These are phyloP conservation scores for Aquilaria malaccensis DNA, from an alignment of 345 rosid genomes.

Conservation along the genomic window DNA sequence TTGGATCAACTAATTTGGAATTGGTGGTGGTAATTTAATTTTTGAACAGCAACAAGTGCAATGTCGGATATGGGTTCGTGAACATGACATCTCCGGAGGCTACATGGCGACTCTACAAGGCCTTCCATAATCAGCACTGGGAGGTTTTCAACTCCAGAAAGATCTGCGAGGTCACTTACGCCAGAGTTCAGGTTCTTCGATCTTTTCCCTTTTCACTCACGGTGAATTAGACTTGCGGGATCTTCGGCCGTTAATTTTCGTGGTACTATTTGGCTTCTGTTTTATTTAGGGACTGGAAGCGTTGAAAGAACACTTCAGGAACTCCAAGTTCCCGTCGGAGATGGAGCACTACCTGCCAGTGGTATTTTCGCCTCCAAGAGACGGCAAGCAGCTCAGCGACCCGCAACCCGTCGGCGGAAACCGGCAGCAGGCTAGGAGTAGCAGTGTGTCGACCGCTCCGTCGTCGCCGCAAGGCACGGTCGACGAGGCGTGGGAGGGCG, in stretches of 20 bases:
- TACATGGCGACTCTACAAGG: constrained; percentile 67
- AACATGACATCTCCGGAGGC: constrained; percentile 92
- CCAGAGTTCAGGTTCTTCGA: constrained; percentile 65
- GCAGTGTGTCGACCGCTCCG: background rate
- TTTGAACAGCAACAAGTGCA: constrained; percentile 71
- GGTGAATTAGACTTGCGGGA: no score
- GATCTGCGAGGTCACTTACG: constrained; percentile 87
- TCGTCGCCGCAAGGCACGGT: no score
- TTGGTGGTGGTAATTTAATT: background rate
- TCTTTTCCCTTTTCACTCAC: background rate
- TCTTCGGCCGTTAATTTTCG: no score
- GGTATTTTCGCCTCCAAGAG: constrained; percentile 77
- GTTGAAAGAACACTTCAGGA: constrained; percentile 78
- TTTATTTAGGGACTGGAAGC: constrained; percentile 63
- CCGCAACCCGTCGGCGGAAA: constrained; percentile 39
- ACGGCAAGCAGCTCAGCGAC: constrained; percentile 51
- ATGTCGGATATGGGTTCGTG: constrained; percentile 97
- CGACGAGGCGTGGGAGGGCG: no score
- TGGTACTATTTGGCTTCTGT: background rate
- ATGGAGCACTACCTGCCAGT: constrained; percentile 68
- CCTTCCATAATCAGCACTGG: constrained; percentile 77
- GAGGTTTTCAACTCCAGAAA: constrained; percentile 68
- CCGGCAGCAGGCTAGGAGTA: constrained; percentile 2
- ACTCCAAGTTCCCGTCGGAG: constrained; percentile 69
- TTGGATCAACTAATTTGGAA: no score